Percentiles rank a stretch among this genome's conserved stretches.
phyloP scores from a whole-genome alignment of 441 rosid genomes.

The Raphanus hybrid region DNA sequence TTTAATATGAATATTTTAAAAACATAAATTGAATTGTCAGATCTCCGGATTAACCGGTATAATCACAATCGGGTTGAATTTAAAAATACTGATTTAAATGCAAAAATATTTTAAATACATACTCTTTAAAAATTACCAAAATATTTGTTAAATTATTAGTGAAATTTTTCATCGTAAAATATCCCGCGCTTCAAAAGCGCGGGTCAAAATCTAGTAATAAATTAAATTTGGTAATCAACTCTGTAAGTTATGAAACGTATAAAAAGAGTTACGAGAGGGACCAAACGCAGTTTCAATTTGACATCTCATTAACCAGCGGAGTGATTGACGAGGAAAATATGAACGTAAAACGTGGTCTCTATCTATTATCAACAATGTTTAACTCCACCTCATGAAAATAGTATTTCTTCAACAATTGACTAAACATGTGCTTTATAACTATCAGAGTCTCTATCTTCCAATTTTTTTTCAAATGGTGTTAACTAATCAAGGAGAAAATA shows the following conservation, averaged over 20 bases:
- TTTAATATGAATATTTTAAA: too few species aligned
- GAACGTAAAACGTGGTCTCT: conserved; percentile 22
- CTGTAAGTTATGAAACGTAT: conserved; percentile 8
- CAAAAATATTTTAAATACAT: too few species aligned
- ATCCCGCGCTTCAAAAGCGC: too few species aligned
- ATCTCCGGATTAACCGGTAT: too few species aligned
- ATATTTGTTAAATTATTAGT: too few species aligned
- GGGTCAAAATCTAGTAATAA: too few species aligned
- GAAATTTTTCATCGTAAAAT: too few species aligned
- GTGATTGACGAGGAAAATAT: conserved; percentile 32
- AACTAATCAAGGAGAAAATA: conserved; percentile 15
- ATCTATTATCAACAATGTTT: conserved; percentile 33
- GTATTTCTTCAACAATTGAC: conserved; percentile 6
- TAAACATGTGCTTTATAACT: neutral
- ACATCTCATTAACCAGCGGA: conserved; percentile 37
- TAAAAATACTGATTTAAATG: too few species aligned
- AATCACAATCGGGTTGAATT: too few species aligned
- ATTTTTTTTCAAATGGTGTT: neutral
- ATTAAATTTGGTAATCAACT: neutral
- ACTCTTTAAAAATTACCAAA: too few species aligned
- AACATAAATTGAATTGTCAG: too few species aligned
- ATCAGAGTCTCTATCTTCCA: neutral
- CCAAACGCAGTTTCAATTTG: conserved; percentile 31
- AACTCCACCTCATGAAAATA: conserved; percentile 28
- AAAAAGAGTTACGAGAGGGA: conserved; percentile 21